These are phyloP conservation scores for Starmerella bombi DNA, from an alignment of 805 yeast genomes.

Conservation along the genomic window DNA sequence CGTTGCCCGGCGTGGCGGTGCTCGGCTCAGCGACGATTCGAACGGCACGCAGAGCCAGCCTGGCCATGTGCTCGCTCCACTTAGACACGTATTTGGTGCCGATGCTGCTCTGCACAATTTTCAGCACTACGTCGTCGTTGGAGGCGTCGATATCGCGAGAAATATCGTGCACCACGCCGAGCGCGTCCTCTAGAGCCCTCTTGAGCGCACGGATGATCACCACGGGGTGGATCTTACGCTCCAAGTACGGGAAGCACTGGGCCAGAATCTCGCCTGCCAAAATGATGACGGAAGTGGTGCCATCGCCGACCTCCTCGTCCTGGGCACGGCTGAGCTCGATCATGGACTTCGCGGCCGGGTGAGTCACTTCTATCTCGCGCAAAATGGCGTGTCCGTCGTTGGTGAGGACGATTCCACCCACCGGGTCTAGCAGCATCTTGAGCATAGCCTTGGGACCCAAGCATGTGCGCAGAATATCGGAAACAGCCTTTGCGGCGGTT, in stretches of 20 bases:
- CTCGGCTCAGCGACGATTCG: conserved; percentile 45
- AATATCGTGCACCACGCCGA: conserved; percentile 71
- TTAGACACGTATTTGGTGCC: conserved; percentile 89
- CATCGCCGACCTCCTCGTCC: conserved; percentile 98
- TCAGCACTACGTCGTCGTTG: conserved; percentile 76
- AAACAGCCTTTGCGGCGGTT: conserved; percentile 98
- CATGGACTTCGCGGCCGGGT: conserved; percentile 98
- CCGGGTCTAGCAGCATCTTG: conserved; percentile 93
- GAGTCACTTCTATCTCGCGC: conserved; percentile 87
- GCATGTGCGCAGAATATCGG: conserved; percentile 95
- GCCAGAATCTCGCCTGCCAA: conserved; percentile 95
- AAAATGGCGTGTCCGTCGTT: conserved; percentile 98
- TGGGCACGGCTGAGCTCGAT: conserved; percentile 92
- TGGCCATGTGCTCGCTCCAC: conserved; percentile 89
- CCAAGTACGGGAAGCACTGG: conserved; percentile 81
- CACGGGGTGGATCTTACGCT: conserved; percentile 93
- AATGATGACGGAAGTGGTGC: conserved; percentile 93
- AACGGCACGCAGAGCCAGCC: conserved; percentile 75
- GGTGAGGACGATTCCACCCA: conserved; percentile 84
- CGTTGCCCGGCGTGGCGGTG: conserved; percentile 30
- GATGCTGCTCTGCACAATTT: conserved; percentile 76
- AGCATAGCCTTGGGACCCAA: conserved; percentile 98
- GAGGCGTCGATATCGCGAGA: conserved; percentile 71
- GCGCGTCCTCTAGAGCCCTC: conserved; percentile 79
- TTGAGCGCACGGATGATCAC: conserved; percentile 89